Conservation (phyloP, 2,329 filamentous ascomycete genomes). For the Fusarium sp. region DNA sequence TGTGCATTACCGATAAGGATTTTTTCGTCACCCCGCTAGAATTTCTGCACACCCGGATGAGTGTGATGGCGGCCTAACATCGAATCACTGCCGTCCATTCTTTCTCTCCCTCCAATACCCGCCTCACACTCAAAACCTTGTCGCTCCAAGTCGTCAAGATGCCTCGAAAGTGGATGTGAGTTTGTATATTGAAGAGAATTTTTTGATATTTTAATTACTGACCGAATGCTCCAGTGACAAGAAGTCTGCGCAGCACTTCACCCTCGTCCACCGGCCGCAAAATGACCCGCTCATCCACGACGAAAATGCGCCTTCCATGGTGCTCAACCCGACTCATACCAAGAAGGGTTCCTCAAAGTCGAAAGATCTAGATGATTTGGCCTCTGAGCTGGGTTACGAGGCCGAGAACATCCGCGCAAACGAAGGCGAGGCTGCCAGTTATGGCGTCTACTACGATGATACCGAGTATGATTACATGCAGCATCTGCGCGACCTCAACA, state of each 20-base stretch:
- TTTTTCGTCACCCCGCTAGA: slow-evolving; percentile 45
- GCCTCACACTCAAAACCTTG: slow-evolving; percentile 22
- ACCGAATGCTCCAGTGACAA: slow-evolving; percentile 68
- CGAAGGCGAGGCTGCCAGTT: slow-evolving; percentile 94
- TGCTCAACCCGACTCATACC: slow-evolving; percentile 77
- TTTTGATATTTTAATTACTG: not conserved
- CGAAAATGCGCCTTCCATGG: slow-evolving; percentile 85
- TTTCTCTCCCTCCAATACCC: slow-evolving; percentile 3
- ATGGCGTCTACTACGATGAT: slow-evolving; percentile 96
- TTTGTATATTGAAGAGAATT: not conserved
- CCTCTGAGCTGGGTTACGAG: slow-evolving; percentile 77
- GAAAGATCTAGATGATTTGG: slow-evolving; percentile 80
- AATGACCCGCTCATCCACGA: slow-evolving; percentile 98
- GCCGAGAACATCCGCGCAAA: slow-evolving; percentile 78
- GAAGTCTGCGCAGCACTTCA: slow-evolving; percentile 92
- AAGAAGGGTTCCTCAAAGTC: slow-evolving; percentile 54
- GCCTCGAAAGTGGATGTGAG: slow-evolving; percentile 77
- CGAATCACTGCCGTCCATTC: slow-evolving; percentile 17
- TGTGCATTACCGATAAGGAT: slow-evolving; percentile 42
- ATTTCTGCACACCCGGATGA: slow-evolving; percentile 44
- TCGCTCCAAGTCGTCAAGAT: slow-evolving; percentile 62
- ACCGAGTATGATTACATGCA: slow-evolving; percentile 99
- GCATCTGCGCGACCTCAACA: slow-evolving; percentile 89
- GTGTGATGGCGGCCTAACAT: slow-evolving; percentile 43
- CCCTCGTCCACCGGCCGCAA: slow-evolving; percentile 94